Evolutionary conservation across 2,329 filamentous ascomycete genomes (phyloP), one percentile per base, ranked within the genome.

Genomic region (Penicillium sp.): DNA sequence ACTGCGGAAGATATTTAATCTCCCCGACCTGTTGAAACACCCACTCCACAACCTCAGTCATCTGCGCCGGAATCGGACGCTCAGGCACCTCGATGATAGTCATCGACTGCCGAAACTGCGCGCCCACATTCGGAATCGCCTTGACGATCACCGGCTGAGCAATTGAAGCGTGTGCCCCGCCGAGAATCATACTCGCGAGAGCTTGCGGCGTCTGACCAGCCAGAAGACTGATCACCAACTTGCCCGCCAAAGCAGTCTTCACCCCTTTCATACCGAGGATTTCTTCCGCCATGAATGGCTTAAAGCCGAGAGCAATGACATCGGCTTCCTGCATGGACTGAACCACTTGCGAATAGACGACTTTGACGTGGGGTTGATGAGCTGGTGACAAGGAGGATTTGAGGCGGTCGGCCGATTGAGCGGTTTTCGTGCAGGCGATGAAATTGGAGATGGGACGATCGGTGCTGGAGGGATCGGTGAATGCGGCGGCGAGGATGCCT

Each of bases 11-110:
- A 26, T 67, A 65, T 15, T 73, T 69, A 4, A 75, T 69, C 12
- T 56, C 53, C 6, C 69, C 69, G 18, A 71, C 60, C 12, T 71
- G 70, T 16, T 64, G 69, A 61, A 81, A 80, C 29, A 80, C 74
- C 71, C 54, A 60, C 14, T 47, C 46, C 12, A 55, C 17, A 0
- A 38, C 30, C 22, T 45, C 43, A 3, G 44, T 38, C 38, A 73
- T 74, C 6, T 61, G 51, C 2, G 55, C 44, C 1, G 60, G 51
- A 0, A 76, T 60, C 1, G 67, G 62, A 1, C 65, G 56, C 1
- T 61, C 60, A 0, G 65, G 62, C 1, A 60, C 69, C 30, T 71
- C 68, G 33, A 79, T 70, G 10, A 77, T 70, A 4, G 70, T 71
- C 48, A 69, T 60, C 0, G 67, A 71, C 44, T 70, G 55, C 0